phyloP scores from a whole-genome alignment of 768 basidiomycete genomes.

The Pulveroboletus sp. region DNA sequence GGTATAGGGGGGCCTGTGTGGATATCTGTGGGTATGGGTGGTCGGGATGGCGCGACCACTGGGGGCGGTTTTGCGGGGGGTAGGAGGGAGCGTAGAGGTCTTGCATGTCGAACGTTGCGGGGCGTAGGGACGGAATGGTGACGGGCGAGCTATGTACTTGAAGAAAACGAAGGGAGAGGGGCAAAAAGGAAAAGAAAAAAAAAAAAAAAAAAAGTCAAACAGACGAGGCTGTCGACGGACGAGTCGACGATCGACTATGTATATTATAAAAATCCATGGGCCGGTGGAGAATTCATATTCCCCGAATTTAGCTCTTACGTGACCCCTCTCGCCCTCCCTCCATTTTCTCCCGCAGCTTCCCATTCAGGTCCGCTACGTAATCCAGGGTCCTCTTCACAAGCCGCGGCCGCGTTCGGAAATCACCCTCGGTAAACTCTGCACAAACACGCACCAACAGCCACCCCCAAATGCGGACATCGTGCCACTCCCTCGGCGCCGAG shows the following conservation, averaged over 20 bases:
- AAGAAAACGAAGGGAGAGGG: slow-evolving; percentile 32
- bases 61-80: slow-evolving; percentile 41
- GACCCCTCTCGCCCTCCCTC: slow-evolving; percentile 26
- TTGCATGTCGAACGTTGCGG: slow-evolving; percentile 43
- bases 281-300: slow-evolving; percentile 40
- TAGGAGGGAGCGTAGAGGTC: slow-evolving; percentile 47
- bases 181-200: slow-evolving; percentile 29
- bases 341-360: slow-evolving; percentile 33
- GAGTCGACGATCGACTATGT: slow-evolving; percentile 35
- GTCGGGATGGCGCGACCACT: slow-evolving; percentile 33
- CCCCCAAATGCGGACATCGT: slow-evolving; percentile 20
- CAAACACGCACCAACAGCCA: slow-evolving; percentile 23
- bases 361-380: slow-evolving; percentile 29
- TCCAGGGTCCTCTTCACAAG: slow-evolving; percentile 32
- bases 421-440: slow-evolving; percentile 34
- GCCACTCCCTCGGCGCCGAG: slow-evolving; percentile 44
- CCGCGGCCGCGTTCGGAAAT: slow-evolving; percentile 40
- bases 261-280: slow-evolving; percentile 35
- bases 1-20: slow-evolving; percentile 32
- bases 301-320: slow-evolving; percentile 36
- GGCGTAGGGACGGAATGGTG: slow-evolving; percentile 40
- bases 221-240: slow-evolving; percentile 27
- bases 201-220: slow-evolving; percentile 26
- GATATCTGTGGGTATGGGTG: slow-evolving; percentile 35
- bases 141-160: slow-evolving; percentile 28